Conservation (phyloP, 495 filamentous ascomycete species). For the Penicillium canescens region DNA sequence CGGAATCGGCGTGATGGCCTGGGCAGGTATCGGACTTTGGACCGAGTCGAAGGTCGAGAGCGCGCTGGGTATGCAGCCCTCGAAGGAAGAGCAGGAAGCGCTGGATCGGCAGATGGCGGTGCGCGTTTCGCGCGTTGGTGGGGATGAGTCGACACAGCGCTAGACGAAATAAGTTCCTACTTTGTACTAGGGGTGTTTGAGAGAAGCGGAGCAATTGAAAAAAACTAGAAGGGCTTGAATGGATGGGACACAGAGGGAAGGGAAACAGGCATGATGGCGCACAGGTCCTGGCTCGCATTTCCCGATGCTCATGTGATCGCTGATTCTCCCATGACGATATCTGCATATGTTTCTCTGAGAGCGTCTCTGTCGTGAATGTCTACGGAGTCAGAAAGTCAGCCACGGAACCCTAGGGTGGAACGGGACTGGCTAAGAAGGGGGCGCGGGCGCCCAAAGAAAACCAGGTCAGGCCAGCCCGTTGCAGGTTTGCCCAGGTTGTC, state of each 20-base stretch:
- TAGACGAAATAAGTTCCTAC: constrained; percentile 7
- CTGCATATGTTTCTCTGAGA: no score
- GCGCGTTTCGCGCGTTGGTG: constrained; percentile 40
- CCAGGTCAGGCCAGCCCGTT: not conserved
- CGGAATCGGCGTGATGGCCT: constrained; percentile 65
- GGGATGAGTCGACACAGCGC: constrained; percentile 12
- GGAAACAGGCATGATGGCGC: not conserved
- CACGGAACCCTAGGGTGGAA: constrained; percentile 1
- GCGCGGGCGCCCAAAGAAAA: not conserved
- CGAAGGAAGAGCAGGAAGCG: constrained; percentile 58
- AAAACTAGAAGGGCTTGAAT: no score
- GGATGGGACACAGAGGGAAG: no score
- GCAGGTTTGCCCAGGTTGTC: not conserved
- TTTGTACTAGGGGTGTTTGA: no score
- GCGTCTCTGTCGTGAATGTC: no score
- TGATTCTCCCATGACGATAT: not conserved
- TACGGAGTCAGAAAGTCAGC: no score
- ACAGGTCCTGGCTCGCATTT: not conserved
- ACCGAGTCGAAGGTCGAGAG: constrained; percentile 61
- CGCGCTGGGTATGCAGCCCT: constrained; percentile 61
- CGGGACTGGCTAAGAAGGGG: not conserved
- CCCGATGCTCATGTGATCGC: not conserved
- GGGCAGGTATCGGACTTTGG: constrained; percentile 60
- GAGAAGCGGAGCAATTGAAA: no score
- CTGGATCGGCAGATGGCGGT: constrained; percentile 53